Evolutionary conservation across 495 filamentous ascomycete species (phyloP), one percentile per base, ranked within the genome.

Genomic region (Penicillium tannophilum): DNA sequence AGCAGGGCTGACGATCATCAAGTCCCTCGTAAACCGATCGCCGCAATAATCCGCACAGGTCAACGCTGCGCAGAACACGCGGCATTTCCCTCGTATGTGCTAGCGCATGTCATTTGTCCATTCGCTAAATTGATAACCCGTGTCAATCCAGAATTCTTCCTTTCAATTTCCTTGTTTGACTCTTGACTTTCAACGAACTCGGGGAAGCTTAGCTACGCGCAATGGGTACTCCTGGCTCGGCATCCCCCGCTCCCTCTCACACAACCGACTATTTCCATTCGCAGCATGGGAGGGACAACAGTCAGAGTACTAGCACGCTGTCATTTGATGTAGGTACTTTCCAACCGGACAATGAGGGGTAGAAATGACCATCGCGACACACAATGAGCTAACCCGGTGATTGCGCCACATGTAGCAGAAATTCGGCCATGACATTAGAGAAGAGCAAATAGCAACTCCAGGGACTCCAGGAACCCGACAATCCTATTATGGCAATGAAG

Each of bases 161-260:
- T 30, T 49, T 9, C 24, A 14, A 20, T 47, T 47, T 28, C 14
- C 19, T 14, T 17, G 33, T 9, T 12, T 26, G 10, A 24, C 28
- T 28, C 14, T 20, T 24, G 20, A 23, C 23, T 28, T 30, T 24
- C 19, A 26, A 24, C 45, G 20, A 28, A 11, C 16, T 28, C 8
- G 45, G 24, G 24, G 23, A 47, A 46, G 12, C 20, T 20, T 9
- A 47, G 20, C 46, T 26, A 31, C 24, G 46, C 26, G 46, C 46
- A 49, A 49, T 52, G 49, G 49, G 35, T 20, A 39, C 49, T 39
- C 49, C 49, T n/a, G 31, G 31, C 28, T 41, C 49, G 49, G 49
- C 31, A 24, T 36, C 35, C 33, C 30, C 49, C 31, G 31, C 33
- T 7, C 49, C 49, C 4, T 41, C 49, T 17, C 49, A 39, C 3